Percentiles rank a stretch among this genome's conserved stretches.
Conservation (phyloP, 2,329 filamentous ascomycete genomes). For the Ceratocystis colombiana region DNA sequence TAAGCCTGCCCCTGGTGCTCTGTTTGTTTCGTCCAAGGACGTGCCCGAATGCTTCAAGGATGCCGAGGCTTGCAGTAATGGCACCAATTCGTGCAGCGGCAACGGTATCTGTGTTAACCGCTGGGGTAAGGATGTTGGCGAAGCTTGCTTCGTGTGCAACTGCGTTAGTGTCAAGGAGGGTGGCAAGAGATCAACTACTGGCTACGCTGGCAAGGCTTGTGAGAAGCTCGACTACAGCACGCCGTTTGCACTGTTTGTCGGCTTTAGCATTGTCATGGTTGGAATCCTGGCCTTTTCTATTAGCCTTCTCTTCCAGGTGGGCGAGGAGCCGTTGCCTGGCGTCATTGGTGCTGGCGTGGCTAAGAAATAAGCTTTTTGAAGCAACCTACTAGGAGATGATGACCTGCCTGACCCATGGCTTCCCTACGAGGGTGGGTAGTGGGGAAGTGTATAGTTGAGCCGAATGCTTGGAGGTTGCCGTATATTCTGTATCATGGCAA, state of each 20-base stretch:
- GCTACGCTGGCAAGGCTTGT: slow-evolving; percentile 79
- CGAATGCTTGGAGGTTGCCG: background rate
- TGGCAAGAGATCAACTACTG: slow-evolving; percentile 47
- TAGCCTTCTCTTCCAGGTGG: slow-evolving; percentile 70
- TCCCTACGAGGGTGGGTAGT: too few relatives aligned
- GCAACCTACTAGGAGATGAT: too few relatives aligned
- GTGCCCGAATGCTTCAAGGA: slow-evolving; percentile 68
- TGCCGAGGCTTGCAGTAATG: slow-evolving; percentile 54
- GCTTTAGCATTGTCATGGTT: slow-evolving; percentile 61
- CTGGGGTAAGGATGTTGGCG: slow-evolving; percentile 40
- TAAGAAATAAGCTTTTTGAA: slow-evolving; percentile 42
- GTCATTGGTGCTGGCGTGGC: slow-evolving; percentile 94
- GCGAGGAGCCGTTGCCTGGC: slow-evolving; percentile 76
- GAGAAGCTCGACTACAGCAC: slow-evolving; percentile 85
- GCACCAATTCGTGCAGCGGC: slow-evolving; percentile 69
- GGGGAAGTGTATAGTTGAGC: background rate
- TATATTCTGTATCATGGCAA: background rate
- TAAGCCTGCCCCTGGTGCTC: slow-evolving; percentile 21
- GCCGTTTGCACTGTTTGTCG: slow-evolving; percentile 77
- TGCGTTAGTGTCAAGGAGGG: slow-evolving; percentile 49
- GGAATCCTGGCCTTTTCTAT: slow-evolving; percentile 60
- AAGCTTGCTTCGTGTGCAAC: slow-evolving; percentile 64
- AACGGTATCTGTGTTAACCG: slow-evolving; percentile 68
- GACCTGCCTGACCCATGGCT: too few relatives aligned
- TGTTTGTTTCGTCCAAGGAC: slow-evolving; percentile 32